phyloP scores from a whole-genome alignment of 768 basidiomycete genomes.

The Phylloporus arenicola region DNA sequence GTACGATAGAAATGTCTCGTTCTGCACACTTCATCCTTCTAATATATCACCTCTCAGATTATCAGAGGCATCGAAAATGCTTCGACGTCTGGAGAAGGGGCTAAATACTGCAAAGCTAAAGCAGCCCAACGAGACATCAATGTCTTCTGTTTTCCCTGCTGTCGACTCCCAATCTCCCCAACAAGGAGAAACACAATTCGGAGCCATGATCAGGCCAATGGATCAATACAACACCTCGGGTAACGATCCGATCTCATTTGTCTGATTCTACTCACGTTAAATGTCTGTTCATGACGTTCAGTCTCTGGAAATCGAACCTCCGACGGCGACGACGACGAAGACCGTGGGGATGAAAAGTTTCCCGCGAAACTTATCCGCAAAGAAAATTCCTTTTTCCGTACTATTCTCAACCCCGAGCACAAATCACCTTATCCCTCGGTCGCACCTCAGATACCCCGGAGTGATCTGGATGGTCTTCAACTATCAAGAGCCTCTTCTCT shows the following conservation, averaged over 20 bases:
- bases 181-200: constrained; percentile 25
- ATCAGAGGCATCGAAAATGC: constrained; percentile 87
- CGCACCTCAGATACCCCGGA: constrained; percentile 28
- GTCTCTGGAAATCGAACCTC: constrained; percentile 24
- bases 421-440: constrained; percentile 35
- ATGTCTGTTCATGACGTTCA: constrained; percentile 8
- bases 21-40: neutral
- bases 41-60: constrained; percentile 42
- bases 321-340: constrained; percentile 58
- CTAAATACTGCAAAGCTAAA: constrained; percentile 74
- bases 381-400: constrained; percentile 80
- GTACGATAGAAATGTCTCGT: constrained; percentile 37
- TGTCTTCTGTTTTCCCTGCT: constrained; percentile 30
- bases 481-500: constrained; percentile 31
- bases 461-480: constrained; percentile 35
- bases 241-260: constrained; percentile 6
- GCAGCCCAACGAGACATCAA: constrained; percentile 36
- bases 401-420: constrained; percentile 70
- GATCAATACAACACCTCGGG: constrained; percentile 29
- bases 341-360: constrained; percentile 62
- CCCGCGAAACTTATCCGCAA: constrained; percentile 69
- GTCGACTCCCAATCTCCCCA: constrained; percentile 28
- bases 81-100: constrained; percentile 79
- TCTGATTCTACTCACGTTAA: constrained; percentile 3
- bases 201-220: constrained; percentile 26